Evolutionary conservation across 768 basidiomycete genomes (phyloP), one percentile per base, ranked within the genome.

Genomic region (Dendrothele bispora): DNA sequence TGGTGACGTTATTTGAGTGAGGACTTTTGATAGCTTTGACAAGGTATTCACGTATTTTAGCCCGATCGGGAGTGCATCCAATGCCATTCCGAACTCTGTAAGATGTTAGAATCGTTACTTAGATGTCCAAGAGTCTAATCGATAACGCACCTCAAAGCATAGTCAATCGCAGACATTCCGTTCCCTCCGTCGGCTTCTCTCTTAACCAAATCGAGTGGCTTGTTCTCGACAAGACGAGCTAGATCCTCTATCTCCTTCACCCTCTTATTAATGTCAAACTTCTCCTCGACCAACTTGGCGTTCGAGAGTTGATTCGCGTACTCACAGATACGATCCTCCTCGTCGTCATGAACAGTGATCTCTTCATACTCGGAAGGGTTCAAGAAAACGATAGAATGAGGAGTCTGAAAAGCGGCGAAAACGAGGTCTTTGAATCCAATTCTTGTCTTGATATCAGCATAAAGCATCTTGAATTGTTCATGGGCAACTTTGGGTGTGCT

Each of bases 161-260:
- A 50, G 17, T 54, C 48, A 2, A 54, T 21, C 25, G 49, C 49
- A 29, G 44, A 37, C 14, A 40, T 29, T 17, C 35, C 32, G 17
- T 46, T 34, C 15, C 53, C 49, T 2, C 27, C 29, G 20, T 54
- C 53, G 18, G 53, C 53, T 32, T 47, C 46, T 41, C 32, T 51
- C 32, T 38, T 22, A 7, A 46, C 42, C 24, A 44, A 12, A n/a
- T 51, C 29, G 18, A 36, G 12, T 8, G 50, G 21, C 30, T 26
- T 51, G n/a, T 39, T 30, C 24, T 29, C 18, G 11, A 49, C 17
- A 3, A 51, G 39, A 4, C 24, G 7, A 21, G 29, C 30, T 5
- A 50, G 25, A 4, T 29, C 29, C 17, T 44, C 20, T 7, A 37
- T 30, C 28, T 49, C 21, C 17, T 41, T 28, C n/a, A n/a, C n/a